phyloP scores from a whole-genome alignment of 1,284 basidiomycete species.

The Porodaedalea pini region DNA sequence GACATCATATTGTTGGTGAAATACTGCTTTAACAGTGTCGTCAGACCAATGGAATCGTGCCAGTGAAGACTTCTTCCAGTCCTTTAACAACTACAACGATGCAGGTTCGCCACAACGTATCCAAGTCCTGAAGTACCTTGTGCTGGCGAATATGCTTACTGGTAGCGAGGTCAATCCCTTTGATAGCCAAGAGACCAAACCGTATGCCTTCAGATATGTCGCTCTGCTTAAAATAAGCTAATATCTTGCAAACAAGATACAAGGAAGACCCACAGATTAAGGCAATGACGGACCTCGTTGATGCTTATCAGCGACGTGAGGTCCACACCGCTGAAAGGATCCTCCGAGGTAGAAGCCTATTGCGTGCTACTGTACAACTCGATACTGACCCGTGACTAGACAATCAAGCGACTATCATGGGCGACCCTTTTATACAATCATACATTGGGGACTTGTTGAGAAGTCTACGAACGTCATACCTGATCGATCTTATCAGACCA shows the following conservation, averaged over 20 bases:
- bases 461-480: conserved; percentile 91
- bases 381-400: conserved; percentile 44
- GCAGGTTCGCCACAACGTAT: conserved; percentile 95
- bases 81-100: conserved; percentile 98
- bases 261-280: conserved; percentile 95
- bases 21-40: not conserved
- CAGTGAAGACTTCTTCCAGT: conserved; percentile 97
- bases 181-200: conserved; percentile 99
- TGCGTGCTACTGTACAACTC: not conserved
- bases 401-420: conserved; percentile 92
- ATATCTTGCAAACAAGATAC: conserved; percentile 57
- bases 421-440: conserved; percentile 86
- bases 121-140: conserved; percentile 97
- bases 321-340: conserved; percentile 97
- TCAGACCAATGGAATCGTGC: conserved; percentile 85
- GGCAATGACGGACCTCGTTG: conserved; percentile 96
- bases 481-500: conserved; percentile 96
- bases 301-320: conserved; percentile 93
- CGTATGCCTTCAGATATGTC: conserved; percentile 46
- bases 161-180: conserved; percentile 99
- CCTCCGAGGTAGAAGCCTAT: conserved; percentile 58
- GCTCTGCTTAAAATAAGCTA: not conserved
- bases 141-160: conserved; percentile 97
- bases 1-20: not conserved
- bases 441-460: conserved; percentile 96